These are phyloP conservation scores for Candida fluviatilis DNA, from an alignment of 805 yeast genomes.

Conservation along the genomic window DNA sequence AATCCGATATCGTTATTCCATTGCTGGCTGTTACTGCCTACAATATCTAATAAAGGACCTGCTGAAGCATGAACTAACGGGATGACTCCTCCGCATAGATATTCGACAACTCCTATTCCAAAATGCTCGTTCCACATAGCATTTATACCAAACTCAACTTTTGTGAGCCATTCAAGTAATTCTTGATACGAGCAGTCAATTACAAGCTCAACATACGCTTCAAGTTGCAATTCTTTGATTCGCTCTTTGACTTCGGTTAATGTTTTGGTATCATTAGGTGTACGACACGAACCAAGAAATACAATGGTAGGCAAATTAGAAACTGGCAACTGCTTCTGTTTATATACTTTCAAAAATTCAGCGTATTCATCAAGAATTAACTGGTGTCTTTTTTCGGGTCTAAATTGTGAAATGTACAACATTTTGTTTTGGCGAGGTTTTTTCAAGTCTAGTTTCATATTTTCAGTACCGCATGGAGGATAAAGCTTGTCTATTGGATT, in stretches of 20 bases:
- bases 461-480: conserved; percentile 87
- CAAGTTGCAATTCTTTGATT: conserved; percentile 28
- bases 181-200: conserved; percentile 71
- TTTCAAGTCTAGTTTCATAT: conserved; percentile 14
- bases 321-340: conserved; percentile 1
- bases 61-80: conserved; percentile 94
- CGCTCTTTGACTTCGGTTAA: conserved; percentile 46
- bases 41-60: conserved; percentile 89
- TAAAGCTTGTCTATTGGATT: conserved; percentile 50
- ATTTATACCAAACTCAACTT: conserved; percentile 74
- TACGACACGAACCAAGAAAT: conserved; percentile 82
- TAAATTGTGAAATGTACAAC: conserved; percentile 81
- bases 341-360: conserved; percentile 38
- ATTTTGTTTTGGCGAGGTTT: conserved; percentile 34
- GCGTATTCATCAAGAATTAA: conserved; percentile 64
- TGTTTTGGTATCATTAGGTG: conserved; percentile 56
- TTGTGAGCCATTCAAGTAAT: conserved; percentile 50
- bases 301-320: conserved; percentile 50
- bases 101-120: conserved; percentile 96
- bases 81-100: conserved; percentile 76
- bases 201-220: conserved; percentile 47
- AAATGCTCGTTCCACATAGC: conserved; percentile 99
- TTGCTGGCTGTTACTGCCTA: conserved; percentile 21
- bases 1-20: conserved; percentile 62
- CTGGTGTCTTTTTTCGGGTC: conserved; percentile 90